Conservation (phyloP, 108 stramenopile species). For the Cyclotella distinguenda region DNA sequence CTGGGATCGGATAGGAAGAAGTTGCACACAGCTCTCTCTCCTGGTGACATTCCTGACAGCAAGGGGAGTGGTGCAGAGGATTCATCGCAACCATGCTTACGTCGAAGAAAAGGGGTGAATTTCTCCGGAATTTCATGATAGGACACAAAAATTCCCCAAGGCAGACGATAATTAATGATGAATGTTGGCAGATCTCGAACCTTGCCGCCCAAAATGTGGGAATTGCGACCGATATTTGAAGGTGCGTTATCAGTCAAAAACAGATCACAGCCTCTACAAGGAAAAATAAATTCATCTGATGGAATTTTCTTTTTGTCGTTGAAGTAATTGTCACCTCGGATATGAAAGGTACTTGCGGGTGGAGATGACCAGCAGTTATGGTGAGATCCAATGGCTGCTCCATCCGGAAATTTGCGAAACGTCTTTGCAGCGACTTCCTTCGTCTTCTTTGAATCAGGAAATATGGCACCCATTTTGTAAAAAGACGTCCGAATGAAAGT, state of each 20-base stretch:
- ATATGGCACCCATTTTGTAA: not conserved
- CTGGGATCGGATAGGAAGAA: constrained; percentile 52
- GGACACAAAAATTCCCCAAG: constrained; percentile 82
- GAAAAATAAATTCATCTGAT: constrained; percentile 62
- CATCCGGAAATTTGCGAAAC: constrained; percentile 54
- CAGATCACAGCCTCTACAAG: constrained; percentile 73
- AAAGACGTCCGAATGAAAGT: constrained; percentile 15
- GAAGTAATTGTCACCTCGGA: constrained; percentile 77
- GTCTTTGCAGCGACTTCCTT: constrained; percentile 14
- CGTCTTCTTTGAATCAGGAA: not conserved
- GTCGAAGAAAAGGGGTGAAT: constrained; percentile 64
- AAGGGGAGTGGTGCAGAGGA: constrained; percentile 46
- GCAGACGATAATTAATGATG: constrained; percentile 86
- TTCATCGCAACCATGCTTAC: constrained; percentile 44
- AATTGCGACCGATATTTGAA: constrained; percentile 65
- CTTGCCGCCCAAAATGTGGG: constrained; percentile 63
- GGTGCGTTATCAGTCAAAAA: constrained; percentile 83
- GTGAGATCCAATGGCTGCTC: constrained; percentile 65
- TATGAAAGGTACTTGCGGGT: constrained; percentile 53
- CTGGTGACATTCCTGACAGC: constrained; percentile 47
- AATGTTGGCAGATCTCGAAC: constrained; percentile 78
- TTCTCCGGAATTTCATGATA: constrained; percentile 84
- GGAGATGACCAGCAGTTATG: constrained; percentile 80
- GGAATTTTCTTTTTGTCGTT: constrained; percentile 74
- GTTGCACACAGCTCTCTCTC: constrained; percentile 59